Conservation (phyloP, 768 basidiomycete species). For the Macrocybe gigantea region DNA sequence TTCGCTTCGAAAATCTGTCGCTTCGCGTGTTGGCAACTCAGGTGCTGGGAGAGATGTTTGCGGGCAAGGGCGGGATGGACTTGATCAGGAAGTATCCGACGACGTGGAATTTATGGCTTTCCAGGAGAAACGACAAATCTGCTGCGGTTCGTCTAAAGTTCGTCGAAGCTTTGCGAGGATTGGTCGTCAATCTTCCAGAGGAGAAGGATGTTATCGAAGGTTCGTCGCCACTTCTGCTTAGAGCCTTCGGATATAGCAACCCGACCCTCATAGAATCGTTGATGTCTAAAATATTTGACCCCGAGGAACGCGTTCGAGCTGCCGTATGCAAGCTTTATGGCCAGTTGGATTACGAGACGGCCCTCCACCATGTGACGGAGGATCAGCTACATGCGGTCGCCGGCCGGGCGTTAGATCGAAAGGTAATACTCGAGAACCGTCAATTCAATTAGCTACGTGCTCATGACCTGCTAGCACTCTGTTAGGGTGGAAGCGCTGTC, state of each 20-base stretch:
- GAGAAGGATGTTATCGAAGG: conserved; percentile 68
- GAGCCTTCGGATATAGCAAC: neutral
- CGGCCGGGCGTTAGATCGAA: conserved; percentile 79
- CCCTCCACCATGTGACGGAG: conserved; percentile 72
- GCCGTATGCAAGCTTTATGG: conserved; percentile 79
- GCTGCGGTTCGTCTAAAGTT: conserved; percentile 69
- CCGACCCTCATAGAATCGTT: conserved; percentile 43
- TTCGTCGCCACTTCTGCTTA: conserved; percentile 22
- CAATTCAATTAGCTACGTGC: neutral
- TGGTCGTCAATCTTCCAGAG: conserved; percentile 65
- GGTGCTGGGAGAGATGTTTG: conserved; percentile 87
- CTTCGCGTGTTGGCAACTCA: conserved; percentile 80
- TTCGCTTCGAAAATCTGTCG: conserved; percentile 66
- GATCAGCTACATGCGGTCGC: conserved; percentile 57
- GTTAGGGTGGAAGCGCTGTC: conserved; percentile 76
- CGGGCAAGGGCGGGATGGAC: conserved; percentile 67
- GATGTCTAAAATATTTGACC: conserved; percentile 65
- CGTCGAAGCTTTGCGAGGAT: conserved; percentile 59
- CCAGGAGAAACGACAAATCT: conserved; percentile 71
- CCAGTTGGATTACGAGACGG: conserved; percentile 86
- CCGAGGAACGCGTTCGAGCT: conserved; percentile 87
- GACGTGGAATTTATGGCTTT: conserved; percentile 84
- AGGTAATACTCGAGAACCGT: conserved; percentile 38
- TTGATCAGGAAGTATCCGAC: conserved; percentile 74
- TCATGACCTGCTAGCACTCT: conserved; percentile 14